Evolutionary conservation across 345 rosid genomes (phyloP).

Genomic region (Abelmoschus esculentus): DNA sequence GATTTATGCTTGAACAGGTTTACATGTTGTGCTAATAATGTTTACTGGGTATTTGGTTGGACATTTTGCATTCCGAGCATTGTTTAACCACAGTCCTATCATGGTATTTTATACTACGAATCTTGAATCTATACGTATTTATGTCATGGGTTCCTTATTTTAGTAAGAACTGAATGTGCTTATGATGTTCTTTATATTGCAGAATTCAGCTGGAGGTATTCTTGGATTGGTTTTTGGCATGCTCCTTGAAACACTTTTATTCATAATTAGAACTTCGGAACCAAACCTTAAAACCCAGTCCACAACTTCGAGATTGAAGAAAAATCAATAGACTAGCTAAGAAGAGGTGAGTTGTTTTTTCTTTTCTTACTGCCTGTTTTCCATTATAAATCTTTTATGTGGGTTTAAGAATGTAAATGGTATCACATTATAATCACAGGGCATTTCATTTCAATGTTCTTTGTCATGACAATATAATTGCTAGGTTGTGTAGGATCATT

Average conservation of each 20-base stretch:
- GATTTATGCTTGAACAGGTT: conserved; percentile 37
- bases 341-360: background rate
- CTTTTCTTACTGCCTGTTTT: background rate
- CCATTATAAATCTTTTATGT: background rate
- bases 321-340: conserved; percentile 42
- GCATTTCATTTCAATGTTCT: background rate
- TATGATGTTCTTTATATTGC: conserved; percentile 4
- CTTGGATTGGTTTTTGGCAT: conserved; percentile 79
- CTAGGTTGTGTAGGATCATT: background rate
- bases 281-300: conserved; percentile 31
- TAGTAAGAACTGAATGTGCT: background rate
- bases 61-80: conserved; percentile 72
- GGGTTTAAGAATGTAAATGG: background rate
- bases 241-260: conserved; percentile 88
- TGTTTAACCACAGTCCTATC: conserved; percentile 60
- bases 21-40: conserved; percentile 80
- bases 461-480: background rate
- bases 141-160: background rate
- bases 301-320: conserved; percentile 46
- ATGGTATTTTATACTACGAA: conserved; percentile 36
- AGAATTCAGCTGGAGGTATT: conserved; percentile 96
- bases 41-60: conserved; percentile 94
- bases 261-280: conserved; percentile 63
- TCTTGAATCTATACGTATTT: background rate
- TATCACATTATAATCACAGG: background rate